Evolutionary conservation across 306 rosid species (phyloP).

Genomic region (Vigna radiata): DNA sequence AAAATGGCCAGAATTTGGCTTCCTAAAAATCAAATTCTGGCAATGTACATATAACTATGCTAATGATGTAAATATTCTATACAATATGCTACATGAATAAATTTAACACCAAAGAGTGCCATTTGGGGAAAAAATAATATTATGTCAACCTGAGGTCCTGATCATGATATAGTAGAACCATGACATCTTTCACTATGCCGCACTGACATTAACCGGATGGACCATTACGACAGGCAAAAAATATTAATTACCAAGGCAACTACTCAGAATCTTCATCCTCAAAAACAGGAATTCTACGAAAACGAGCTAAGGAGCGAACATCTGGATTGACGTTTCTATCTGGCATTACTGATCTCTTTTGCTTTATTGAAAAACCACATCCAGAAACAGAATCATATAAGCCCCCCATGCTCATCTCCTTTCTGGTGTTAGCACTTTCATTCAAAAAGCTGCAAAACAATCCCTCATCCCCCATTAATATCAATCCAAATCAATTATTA

Average conservation of each 20-base stretch:
- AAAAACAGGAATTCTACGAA: constrained; percentile 66
- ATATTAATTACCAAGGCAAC: constrained; percentile 36
- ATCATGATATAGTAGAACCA: background rate
- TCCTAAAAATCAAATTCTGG: too few relatives aligned
- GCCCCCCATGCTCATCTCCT: constrained; percentile 76
- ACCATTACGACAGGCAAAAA: background rate
- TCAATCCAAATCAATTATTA: background rate
- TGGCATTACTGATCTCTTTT: constrained; percentile 62
- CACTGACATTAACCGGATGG: constrained; percentile 28
- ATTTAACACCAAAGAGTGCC: too few relatives aligned
- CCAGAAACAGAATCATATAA: constrained; percentile 74
- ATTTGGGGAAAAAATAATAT: too few relatives aligned
- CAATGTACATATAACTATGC: too few relatives aligned
- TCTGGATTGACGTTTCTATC: constrained; percentile 53
- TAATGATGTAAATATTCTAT: too few relatives aligned
- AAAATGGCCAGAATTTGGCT: too few relatives aligned
- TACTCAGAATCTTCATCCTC: constrained; percentile 65
- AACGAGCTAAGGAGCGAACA: constrained; percentile 66
- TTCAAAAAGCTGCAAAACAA: constrained; percentile 59
- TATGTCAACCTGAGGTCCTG: too few relatives aligned
- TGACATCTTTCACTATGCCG: constrained; percentile 35
- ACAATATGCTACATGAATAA: too few relatives aligned
- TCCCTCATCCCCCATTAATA: background rate
- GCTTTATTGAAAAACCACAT: constrained; percentile 67
- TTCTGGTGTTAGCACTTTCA: constrained; percentile 59